Evolutionary conservation across 1,284 basidiomycete species (phyloP).

Genomic region (Amylostereum chailletii): DNA sequence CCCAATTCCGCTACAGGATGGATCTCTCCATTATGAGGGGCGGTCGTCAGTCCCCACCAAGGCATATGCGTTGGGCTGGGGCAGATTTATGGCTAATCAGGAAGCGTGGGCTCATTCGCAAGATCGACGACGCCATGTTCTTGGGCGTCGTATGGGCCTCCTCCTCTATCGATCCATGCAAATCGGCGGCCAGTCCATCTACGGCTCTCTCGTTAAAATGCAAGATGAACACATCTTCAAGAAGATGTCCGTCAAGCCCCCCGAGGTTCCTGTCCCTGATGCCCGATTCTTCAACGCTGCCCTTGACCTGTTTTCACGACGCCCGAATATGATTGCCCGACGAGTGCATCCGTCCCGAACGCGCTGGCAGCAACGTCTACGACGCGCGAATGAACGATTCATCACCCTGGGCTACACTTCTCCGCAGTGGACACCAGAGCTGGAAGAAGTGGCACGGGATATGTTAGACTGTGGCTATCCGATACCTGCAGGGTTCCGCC

Average conservation of each 20-base stretch:
- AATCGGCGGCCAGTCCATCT: constrained; percentile 24
- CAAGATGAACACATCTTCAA: constrained; percentile 1
- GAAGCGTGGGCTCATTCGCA: not conserved
- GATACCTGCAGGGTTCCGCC: constrained; percentile 36
- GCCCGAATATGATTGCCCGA: constrained; percentile 21
- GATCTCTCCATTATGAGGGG: no score
- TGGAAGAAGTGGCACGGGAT: constrained; percentile 36
- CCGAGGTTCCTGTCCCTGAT: constrained; percentile 39
- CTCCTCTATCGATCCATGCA: constrained; percentile 29
- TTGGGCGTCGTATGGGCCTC: constrained; percentile 17
- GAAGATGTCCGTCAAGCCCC: not conserved
- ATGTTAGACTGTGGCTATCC: constrained; percentile 36
- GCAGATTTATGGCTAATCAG: constrained; percentile 16
- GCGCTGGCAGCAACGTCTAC: constrained; percentile 22
- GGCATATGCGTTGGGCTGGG: constrained; percentile 25
- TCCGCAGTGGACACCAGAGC: constrained; percentile 25
- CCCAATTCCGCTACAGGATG: no score
- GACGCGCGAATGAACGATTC: constrained; percentile 17
- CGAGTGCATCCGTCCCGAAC: constrained; percentile 14
- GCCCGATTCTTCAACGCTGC: constrained; percentile 61
- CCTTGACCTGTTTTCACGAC: constrained; percentile 36
- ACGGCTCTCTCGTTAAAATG: constrained; percentile 15
- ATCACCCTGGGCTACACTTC: constrained; percentile 16
- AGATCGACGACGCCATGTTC: not conserved
- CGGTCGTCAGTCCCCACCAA: not conserved